Conservation (phyloP, 768 basidiomycete genomes). For the Pisolithus microcarpus region DNA sequence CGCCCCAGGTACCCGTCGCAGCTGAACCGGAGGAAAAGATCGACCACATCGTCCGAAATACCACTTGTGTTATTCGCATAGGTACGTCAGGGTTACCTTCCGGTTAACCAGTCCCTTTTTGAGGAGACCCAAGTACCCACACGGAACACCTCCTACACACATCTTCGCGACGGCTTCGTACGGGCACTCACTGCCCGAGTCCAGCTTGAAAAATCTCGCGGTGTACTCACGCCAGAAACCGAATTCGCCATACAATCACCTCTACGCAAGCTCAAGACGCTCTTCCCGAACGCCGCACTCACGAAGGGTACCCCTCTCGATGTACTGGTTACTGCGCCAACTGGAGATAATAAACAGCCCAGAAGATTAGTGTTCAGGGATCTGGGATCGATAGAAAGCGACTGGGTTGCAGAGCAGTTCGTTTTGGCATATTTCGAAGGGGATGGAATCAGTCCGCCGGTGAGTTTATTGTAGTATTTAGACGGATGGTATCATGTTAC, state of each 20-base stretch:
- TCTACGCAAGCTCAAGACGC: slow-evolving; percentile 62
- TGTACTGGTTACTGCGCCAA: slow-evolving; percentile 56
- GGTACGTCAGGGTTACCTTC: slow-evolving; percentile 33
- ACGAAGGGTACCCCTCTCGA: slow-evolving; percentile 65
- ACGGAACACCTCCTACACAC: slow-evolving; percentile 66
- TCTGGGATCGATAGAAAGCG: slow-evolving; percentile 61
- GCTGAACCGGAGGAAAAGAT: slow-evolving; percentile 67
- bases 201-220: slow-evolving; percentile 42
- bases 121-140: slow-evolving; percentile 55
- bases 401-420: slow-evolving; percentile 72
- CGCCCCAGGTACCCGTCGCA: slow-evolving; percentile 41
- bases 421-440: slow-evolving; percentile 70
- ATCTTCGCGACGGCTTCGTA: slow-evolving; percentile 79
- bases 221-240: slow-evolving; percentile 50
- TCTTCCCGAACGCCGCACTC: slow-evolving; percentile 67
- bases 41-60: slow-evolving; percentile 55
- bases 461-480: slow-evolving; percentile 28
- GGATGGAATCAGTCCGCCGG: slow-evolving; percentile 62
- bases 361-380: slow-evolving; percentile 62
- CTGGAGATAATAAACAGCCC: slow-evolving; percentile 34
- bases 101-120: not conserved
- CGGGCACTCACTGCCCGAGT: slow-evolving; percentile 63
- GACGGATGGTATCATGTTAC: not conserved
- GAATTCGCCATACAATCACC: slow-evolving; percentile 53
- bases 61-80: slow-evolving; percentile 71